These are phyloP conservation scores for Populus ilicifolia DNA, from an alignment of 345 rosid genomes.

Conservation along the genomic window DNA sequence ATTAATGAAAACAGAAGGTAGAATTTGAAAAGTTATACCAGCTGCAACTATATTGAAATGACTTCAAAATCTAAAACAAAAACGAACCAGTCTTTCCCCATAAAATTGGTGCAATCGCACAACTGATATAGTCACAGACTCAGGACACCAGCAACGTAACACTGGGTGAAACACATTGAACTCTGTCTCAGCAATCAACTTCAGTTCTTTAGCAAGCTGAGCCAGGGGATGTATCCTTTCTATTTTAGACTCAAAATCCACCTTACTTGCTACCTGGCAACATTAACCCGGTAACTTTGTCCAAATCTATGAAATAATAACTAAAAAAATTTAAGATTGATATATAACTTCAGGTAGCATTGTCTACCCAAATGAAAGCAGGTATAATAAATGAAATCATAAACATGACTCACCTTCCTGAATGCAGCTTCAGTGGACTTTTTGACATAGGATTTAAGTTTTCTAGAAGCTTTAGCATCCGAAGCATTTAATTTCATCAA, in stretches of 20 bases:
- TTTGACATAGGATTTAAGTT: slow-evolving; percentile 57
- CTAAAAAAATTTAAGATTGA: too few relatives aligned
- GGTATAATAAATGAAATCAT: slow-evolving; percentile 1
- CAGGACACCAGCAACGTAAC: slow-evolving; percentile 58
- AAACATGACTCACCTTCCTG: slow-evolving; percentile 52
- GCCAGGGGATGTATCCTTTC: slow-evolving; percentile 66
- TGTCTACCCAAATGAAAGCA: slow-evolving; percentile 1
- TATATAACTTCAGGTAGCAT: neutral
- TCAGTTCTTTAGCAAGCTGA: slow-evolving; percentile 76
- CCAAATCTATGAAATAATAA: neutral
- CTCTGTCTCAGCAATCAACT: slow-evolving; percentile 70
- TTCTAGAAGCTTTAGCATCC: slow-evolving; percentile 41
- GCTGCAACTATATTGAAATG: slow-evolving; percentile 5
- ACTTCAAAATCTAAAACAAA: slow-evolving; percentile 10
- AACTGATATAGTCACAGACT: slow-evolving; percentile 58
- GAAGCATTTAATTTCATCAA: slow-evolving; percentile 38
- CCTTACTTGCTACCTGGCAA: slow-evolving; percentile 52
- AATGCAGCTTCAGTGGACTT: slow-evolving; percentile 66
- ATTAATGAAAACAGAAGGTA: slow-evolving; percentile 25
- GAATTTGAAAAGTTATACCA: slow-evolving; percentile 11
- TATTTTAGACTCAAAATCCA: slow-evolving; percentile 52
- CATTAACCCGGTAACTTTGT: slow-evolving; percentile 9
- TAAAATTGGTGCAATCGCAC: slow-evolving; percentile 63
- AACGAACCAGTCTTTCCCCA: slow-evolving; percentile 89
- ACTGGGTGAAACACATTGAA: slow-evolving; percentile 57